Evolutionary conservation across 2,329 filamentous ascomycete genomes (phyloP).

Genomic region (Paracoccidioides lutzii): DNA sequence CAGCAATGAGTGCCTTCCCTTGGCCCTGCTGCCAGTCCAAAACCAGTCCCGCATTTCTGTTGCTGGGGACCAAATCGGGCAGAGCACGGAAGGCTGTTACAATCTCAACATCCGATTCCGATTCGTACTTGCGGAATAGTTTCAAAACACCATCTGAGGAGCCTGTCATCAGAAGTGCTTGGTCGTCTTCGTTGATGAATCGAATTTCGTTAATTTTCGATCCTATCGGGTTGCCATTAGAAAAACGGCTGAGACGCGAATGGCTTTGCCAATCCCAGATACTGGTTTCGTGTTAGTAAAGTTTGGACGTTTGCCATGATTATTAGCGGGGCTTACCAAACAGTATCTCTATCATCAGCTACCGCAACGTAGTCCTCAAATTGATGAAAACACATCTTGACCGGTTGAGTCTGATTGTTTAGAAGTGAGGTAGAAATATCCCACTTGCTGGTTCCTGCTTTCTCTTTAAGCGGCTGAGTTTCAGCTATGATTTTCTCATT

Average conservation of each 20-base stretch:
- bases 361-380: conserved; percentile 94
- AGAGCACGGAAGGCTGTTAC: conserved; percentile 85
- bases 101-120: conserved; percentile 60
- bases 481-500: conserved; percentile 88
- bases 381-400: conserved; percentile 92
- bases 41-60: conserved; percentile 86
- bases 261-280: conserved; percentile 89
- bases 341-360: conserved; percentile 81
- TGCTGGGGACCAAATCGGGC: conserved; percentile 86
- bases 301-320: background rate
- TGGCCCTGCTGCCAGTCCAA: conserved; percentile 99
- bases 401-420: conserved; percentile 78
- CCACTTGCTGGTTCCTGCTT: conserved; percentile 77
- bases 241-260: conserved; percentile 67
- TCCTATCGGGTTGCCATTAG: conserved; percentile 81
- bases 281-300: conserved; percentile 21
- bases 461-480: conserved; percentile 84
- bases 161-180: conserved; percentile 85
- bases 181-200: conserved; percentile 97
- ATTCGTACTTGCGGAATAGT: conserved; percentile 85
- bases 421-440: conserved; percentile 70
- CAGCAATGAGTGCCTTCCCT: conserved; percentile 85
- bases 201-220: conserved; percentile 89
- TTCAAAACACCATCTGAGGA: conserved; percentile 91
- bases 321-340: conserved; percentile 39